Conservation (phyloP, 306 rosid species). For the Gastrolobium villosum region DNA sequence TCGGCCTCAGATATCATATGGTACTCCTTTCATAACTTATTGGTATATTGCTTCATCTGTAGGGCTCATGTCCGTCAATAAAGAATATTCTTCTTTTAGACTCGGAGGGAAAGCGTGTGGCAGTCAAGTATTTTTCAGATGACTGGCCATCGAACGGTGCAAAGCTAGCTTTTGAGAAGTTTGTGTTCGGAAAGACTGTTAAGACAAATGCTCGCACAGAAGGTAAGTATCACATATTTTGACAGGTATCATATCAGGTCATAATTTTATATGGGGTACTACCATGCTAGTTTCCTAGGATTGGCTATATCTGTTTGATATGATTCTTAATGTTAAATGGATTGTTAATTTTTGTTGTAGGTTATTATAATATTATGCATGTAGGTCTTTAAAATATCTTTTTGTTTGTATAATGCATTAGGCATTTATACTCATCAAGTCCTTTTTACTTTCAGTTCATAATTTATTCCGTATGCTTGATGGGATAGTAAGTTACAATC, state of each 20-base stretch:
- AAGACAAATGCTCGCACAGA: constrained; percentile 92
- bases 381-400: constrained; percentile 2
- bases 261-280: neutral
- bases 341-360: neutral
- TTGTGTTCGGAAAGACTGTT: constrained; percentile 71
- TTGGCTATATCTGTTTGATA: neutral
- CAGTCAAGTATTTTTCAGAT: constrained; percentile 87
- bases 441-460: neutral
- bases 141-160: constrained; percentile 88
- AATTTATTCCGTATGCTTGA: neutral
- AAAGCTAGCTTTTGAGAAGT: constrained; percentile 86
- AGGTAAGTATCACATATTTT: constrained; percentile 55
- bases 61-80: constrained; percentile 76
- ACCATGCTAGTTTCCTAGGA: neutral
- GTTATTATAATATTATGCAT: neutral
- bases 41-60: constrained; percentile 17
- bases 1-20: neutral
- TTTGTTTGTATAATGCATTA: neutral
- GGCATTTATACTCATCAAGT: neutral
- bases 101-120: constrained; percentile 93
- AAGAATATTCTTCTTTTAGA: constrained; percentile 92
- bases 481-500: neutral
- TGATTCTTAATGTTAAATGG: constrained; percentile 38
- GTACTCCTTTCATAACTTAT: constrained; percentile 6
- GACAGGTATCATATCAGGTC: neutral